Percentiles rank a stretch among this genome's conserved stretches.
Evolutionary conservation across 495 filamentous ascomycete genomes (phyloP).

Genomic region (Bathelium albidoporum): DNA sequence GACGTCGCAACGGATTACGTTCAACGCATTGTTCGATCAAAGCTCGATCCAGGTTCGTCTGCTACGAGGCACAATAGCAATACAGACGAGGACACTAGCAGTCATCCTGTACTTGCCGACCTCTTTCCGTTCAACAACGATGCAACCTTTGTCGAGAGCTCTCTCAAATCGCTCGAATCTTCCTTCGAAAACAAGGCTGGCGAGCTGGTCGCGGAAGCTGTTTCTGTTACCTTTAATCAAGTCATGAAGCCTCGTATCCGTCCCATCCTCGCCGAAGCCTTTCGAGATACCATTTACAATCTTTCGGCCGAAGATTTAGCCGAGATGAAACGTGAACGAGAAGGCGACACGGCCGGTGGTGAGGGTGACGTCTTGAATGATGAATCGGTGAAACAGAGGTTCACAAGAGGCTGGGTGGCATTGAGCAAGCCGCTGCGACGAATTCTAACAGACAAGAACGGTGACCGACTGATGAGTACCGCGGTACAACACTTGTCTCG

Average conservation of each 20-base stretch:
- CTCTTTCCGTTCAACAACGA: conserved; percentile 74
- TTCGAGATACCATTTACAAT: conserved; percentile 80
- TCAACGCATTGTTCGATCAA: conserved; percentile 66
- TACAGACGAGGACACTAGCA: neutral
- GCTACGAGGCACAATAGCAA: neutral
- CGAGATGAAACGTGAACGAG: conserved; percentile 9
- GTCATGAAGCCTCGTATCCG: conserved; percentile 79
- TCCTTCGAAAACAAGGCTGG: conserved; percentile 65
- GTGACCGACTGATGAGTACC: conserved; percentile 57
- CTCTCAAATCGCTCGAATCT: conserved; percentile 56
- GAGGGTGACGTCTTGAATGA: conserved; percentile 31
- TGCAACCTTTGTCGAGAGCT: conserved; percentile 50
- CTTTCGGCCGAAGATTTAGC: conserved; percentile 43
- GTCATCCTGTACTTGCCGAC: conserved; percentile 39
- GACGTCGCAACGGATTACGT: conserved; percentile 85
- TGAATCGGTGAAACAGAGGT: conserved; percentile 56
- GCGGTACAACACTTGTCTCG: conserved; percentile 62
- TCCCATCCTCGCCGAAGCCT: conserved; percentile 75
- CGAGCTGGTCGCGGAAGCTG: conserved; percentile 73
- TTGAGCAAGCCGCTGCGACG: conserved; percentile 73
- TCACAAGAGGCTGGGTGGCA: conserved; percentile 72
- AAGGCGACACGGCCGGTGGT: conserved; percentile 32
- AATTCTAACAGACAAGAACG: conserved; percentile 66
- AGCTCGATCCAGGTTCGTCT: conserved; percentile 30
- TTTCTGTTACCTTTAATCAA: conserved; percentile 75